Conservation (phyloP, 441 rosid species). For the Aquilaria agallochum region DNA sequence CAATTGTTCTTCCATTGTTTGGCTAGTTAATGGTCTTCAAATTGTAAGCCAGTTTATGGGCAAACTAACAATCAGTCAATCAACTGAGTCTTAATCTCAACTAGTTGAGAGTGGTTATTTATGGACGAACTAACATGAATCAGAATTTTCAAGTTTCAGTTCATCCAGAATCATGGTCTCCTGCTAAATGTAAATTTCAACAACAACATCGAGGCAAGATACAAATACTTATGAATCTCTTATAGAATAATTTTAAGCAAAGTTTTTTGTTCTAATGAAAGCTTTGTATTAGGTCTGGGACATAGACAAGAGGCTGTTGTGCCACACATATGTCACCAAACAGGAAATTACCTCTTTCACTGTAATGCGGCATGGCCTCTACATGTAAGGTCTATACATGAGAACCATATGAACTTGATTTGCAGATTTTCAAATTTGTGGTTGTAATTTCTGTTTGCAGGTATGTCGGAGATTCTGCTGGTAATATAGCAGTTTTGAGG, state of each 20-base stretch:
- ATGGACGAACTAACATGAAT: constrained; percentile 5
- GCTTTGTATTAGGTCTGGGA: constrained; percentile 69
- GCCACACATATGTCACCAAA: constrained; percentile 43
- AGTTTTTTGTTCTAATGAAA: constrained; percentile 17
- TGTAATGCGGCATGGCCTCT: constrained; percentile 56
- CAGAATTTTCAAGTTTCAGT: constrained; percentile 32
- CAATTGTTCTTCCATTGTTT: not conserved
- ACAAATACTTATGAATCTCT: not conserved
- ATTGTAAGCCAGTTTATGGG: not conserved
- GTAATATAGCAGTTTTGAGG: constrained; percentile 68
- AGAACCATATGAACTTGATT: constrained; percentile 1
- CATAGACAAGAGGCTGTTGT: constrained; percentile 59
- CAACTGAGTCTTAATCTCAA: too few relatives aligned
- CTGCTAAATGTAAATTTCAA: constrained; percentile 68
- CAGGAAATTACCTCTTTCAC: constrained; percentile 63
- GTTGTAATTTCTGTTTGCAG: constrained; percentile 33
- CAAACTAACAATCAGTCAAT: too few relatives aligned
- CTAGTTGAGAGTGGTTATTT: too few relatives aligned
- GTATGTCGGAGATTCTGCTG: constrained; percentile 75
- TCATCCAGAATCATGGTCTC: constrained; percentile 66
- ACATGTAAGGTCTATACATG: constrained; percentile 47
- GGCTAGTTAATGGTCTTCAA: not conserved
- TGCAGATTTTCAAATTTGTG: constrained; percentile 12
- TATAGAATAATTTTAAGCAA: not conserved
- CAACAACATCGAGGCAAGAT: constrained; percentile 79